Evolutionary conservation across 495 filamentous ascomycete species (phyloP), one percentile per base, ranked within the genome.

Genomic region (Hapsidospora chrysogenum): DNA sequence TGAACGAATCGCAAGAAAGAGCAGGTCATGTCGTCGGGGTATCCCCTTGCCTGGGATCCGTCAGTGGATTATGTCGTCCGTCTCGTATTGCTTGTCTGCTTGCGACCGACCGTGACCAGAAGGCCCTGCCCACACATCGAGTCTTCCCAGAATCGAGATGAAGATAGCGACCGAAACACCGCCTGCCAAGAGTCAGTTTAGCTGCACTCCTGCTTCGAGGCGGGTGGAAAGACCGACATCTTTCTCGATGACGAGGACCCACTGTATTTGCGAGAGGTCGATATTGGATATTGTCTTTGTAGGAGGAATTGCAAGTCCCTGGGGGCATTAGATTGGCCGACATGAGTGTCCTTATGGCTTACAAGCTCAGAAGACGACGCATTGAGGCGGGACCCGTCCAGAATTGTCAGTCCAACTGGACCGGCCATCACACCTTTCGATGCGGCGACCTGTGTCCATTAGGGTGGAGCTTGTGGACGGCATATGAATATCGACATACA

Each of bases 231-330:
- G 17, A 15, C 13, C 11, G n/a, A 80, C 85, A 64, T 97, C 89
- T 60, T 97, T 97, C 50, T 97, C 89, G 22, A 97, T 68, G 0
- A 95, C 67, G 0, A 96, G 47, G 17, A 95, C 60, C 85, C 84
- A 93, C 30, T 67, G 51, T 0, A 68, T 49, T 14, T 47, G 41
- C 1, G 56, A 49, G 8, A 83, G 54, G 36, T 76, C 54, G 13
- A 92, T 47, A 4, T 47, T 50, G 1, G 61, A 50, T 6, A 74
- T 60, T 1, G 72, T 58, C 23, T 58, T 57, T 10, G 68, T 40
- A 9, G 62, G 64, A 8, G 84, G 81, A 1, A 95, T 63, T 3
- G 92, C 49, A 6, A 65, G 58, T 2, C 79, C 83, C 70, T 92
- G 31, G 4, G 1, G 31, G 15, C 16, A 33, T 18, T 14, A 33